Conservation (phyloP, 805 yeast genomes). For the Saccharomyces cerevisiae region DNA sequence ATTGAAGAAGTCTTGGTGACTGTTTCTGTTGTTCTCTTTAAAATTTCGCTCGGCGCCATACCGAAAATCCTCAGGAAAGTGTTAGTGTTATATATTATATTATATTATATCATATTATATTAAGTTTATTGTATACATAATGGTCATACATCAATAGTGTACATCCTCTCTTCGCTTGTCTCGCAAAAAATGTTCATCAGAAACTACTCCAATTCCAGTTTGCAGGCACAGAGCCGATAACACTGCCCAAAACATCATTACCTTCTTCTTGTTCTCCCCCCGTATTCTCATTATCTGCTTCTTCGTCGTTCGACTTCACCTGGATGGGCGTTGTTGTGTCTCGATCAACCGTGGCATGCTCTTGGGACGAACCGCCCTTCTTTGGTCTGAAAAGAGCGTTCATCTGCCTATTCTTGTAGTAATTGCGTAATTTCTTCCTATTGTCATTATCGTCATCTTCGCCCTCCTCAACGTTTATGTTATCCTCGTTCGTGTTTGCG, state of each 20-base stretch:
- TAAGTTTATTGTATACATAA: background rate
- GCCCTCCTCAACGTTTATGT: constrained; percentile 3
- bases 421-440: background rate
- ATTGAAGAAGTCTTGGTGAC: background rate
- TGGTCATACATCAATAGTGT: background rate
- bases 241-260: constrained; percentile 21
- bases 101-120: background rate
- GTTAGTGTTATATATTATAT: background rate
- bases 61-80: background rate
- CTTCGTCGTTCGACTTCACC: background rate
- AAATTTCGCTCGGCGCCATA: background rate
- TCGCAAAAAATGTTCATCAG: constrained; percentile 19
- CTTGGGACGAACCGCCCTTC: background rate
- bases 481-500: constrained; percentile 2
- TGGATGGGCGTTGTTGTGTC: background rate
- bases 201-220: constrained; percentile 79
- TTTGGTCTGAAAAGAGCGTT: background rate
- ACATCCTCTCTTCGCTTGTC: background rate
- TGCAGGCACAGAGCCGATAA: constrained; percentile 52
- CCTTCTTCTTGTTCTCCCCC: constrained; percentile 28
- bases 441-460: background rate
- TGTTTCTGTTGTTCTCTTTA: background rate
- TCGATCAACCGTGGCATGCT: background rate
- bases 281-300: constrained; percentile 1
- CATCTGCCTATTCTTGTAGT: constrained; percentile 1